Percentiles rank a stretch among this genome's conserved stretches.
Conservation (phyloP, 1,284 basidiomycete genomes). For the Vanrija pseudolonga region DNA sequence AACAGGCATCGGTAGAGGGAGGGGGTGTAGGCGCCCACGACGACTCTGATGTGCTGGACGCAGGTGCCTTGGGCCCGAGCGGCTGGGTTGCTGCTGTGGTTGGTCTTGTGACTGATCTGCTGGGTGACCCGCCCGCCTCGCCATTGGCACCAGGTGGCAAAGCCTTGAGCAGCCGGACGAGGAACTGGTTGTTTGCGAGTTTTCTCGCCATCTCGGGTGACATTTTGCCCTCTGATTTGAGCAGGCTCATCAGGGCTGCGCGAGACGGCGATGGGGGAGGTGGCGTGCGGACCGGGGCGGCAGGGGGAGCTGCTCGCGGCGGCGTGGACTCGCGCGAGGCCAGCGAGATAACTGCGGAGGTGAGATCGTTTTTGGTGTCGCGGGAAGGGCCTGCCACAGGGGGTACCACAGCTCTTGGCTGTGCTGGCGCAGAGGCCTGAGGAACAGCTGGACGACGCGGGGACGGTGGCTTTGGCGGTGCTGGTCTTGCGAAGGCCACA, state of each 20-base stretch:
- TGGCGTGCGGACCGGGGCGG: conserved; percentile 20
- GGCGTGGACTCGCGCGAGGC: background rate
- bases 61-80: background rate
- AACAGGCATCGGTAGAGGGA: conserved; percentile 19
- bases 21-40: conserved; percentile 1
- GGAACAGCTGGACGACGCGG: too few relatives aligned
- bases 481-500: conserved; percentile 6
- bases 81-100: too few relatives aligned
- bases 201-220: conserved; percentile 39
- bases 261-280: conserved; percentile 42
- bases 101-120: too few relatives aligned
- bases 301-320: background rate
- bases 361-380: background rate
- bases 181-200: conserved; percentile 35
- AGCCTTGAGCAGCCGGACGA: conserved; percentile 38
- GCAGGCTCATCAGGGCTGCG: conserved; percentile 31
- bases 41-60: background rate
- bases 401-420: background rate
- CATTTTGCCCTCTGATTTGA: conserved; percentile 39
- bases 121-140: too few relatives aligned
- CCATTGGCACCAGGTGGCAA: conserved; percentile 19
- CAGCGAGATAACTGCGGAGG: background rate
- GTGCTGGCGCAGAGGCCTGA: background rate
- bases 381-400: background rate
- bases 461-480: conserved; percentile 8